A percentile compares a stretch with the other conserved stretches of the same genome.
Conservation (phyloP, 2,329 filamentous ascomycete species). For the Exophiala xenobiotica region DNA sequence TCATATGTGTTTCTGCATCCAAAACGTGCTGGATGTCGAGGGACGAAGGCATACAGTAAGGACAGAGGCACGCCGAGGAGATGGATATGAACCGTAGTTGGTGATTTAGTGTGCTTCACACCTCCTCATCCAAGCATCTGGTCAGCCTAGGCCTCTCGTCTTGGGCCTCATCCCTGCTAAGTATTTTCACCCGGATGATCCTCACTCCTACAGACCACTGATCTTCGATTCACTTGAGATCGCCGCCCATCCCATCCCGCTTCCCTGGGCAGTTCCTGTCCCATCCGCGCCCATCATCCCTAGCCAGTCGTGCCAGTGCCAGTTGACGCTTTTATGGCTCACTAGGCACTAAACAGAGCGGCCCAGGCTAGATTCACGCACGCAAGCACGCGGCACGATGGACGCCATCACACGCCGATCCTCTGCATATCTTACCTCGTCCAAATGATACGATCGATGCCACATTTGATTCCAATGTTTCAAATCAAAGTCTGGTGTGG, state of each 20-base stretch:
- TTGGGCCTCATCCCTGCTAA: background rate
- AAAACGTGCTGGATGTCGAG: no score
- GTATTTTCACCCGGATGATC: background rate
- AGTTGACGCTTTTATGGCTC: no score
- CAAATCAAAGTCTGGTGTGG: background rate
- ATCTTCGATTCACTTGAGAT: constrained; percentile 17
- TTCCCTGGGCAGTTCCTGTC: background rate
- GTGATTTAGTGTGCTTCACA: no score
- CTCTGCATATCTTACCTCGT: background rate
- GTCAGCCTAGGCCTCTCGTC: background rate
- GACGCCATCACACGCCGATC: constrained; percentile 1
- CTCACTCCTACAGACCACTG: background rate
- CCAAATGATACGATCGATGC: background rate
- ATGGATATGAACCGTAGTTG: no score
- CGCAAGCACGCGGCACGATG: background rate
- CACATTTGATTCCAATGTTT: background rate
- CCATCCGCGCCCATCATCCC: constrained; percentile 1
- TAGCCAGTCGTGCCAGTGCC: background rate
- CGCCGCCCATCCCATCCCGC: constrained; percentile 2
- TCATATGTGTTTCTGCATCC: no score
- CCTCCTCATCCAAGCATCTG: background rate
- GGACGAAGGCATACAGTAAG: no score
- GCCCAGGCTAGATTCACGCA: background rate
- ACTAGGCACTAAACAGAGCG: background rate
- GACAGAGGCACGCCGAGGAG: no score